A percentile compares a stretch with the other conserved stretches of the same genome.
phyloP scores from a whole-genome alignment of 441 rosid genomes.

The Pelargonium australe region DNA sequence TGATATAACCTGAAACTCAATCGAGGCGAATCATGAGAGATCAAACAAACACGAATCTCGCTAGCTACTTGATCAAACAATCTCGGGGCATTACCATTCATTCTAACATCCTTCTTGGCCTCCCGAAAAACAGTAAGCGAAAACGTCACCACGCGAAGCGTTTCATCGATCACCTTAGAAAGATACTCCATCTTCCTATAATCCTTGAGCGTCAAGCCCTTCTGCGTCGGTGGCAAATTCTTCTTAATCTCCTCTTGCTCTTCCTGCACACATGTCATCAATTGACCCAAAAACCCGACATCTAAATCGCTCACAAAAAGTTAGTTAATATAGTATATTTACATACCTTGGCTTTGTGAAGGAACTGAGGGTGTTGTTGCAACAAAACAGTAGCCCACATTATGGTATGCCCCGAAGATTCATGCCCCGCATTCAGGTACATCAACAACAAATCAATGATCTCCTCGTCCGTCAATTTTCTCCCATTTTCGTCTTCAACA shows the following conservation, averaged over 20 bases:
- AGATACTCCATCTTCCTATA: slow-evolving; percentile 29
- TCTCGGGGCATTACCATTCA: slow-evolving; percentile 20
- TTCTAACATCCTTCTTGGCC: slow-evolving; percentile 23
- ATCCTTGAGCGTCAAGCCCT: slow-evolving; percentile 26
- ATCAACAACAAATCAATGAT: slow-evolving; percentile 20
- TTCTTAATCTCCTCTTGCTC: slow-evolving; percentile 33
- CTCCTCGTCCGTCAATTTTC: slow-evolving; percentile 21
- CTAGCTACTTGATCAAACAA: too few relatives aligned
- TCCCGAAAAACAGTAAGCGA: slow-evolving; percentile 24
- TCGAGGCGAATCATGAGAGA: too few relatives aligned
- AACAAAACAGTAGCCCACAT: slow-evolving; percentile 26
- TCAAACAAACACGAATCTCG: too few relatives aligned
- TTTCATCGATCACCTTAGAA: slow-evolving; percentile 35
- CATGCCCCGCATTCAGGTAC: slow-evolving; percentile 27
- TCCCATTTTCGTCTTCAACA: slow-evolving; percentile 26
- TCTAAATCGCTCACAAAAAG: too few relatives aligned
- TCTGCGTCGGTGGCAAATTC: slow-evolving; percentile 19
- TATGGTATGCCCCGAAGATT: slow-evolving; percentile 24
- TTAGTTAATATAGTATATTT: too few relatives aligned
- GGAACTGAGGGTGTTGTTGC: slow-evolving; percentile 20
- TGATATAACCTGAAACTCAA: slow-evolving; percentile 21
- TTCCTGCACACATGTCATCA: slow-evolving; percentile 11
- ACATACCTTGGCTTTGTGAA: slow-evolving; percentile 21
- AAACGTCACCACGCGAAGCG: slow-evolving; percentile 23
- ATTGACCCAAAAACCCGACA: too few relatives aligned